Percentiles rank a stretch among this genome's conserved stretches.
phyloP scores from a whole-genome alignment of 495 filamentous ascomycete genomes.

The Xylaria venustula region DNA sequence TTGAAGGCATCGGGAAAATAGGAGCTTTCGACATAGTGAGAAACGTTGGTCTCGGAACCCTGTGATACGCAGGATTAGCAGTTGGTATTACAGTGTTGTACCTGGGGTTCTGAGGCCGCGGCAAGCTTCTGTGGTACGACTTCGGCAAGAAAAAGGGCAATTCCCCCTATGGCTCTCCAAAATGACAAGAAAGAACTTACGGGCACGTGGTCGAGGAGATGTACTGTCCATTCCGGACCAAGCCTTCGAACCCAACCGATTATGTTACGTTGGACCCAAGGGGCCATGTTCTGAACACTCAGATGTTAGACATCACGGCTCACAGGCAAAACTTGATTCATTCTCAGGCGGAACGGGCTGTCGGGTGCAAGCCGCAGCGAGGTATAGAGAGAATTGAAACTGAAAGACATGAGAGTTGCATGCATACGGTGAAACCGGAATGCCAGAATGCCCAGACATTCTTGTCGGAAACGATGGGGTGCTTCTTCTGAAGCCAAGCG shows the following conservation, averaged over 20 bases:
- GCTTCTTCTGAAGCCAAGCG: slow-evolving; percentile 21
- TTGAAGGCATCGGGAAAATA: slow-evolving; percentile 37
- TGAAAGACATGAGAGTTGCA: slow-evolving; percentile 16
- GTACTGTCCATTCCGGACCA: slow-evolving; percentile 31
- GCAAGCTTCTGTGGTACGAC: no score
- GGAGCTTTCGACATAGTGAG: slow-evolving; percentile 25
- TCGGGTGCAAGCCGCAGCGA: no score
- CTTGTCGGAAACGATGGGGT: slow-evolving; percentile 38
- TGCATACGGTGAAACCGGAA: background rate
- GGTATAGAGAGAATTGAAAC: no score
- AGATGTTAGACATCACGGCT: background rate
- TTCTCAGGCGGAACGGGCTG: no score
- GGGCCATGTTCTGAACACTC: background rate
- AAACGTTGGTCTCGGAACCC: slow-evolving; percentile 26
- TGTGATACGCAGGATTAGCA: background rate
- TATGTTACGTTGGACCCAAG: slow-evolving; percentile 38
- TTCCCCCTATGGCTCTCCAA: background rate
- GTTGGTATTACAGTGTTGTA: background rate
- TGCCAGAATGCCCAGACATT: slow-evolving; percentile 30
- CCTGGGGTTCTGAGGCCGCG: no score
- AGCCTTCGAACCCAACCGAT: slow-evolving; percentile 34
- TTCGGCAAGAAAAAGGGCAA: no score
- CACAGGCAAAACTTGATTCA: no score
- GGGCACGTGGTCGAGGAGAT: slow-evolving; percentile 23
- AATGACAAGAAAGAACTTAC: background rate